These are phyloP conservation scores for Hammondia hammondi DNA, from an alignment of 169 alveolate genomes.

Conservation along the genomic window DNA sequence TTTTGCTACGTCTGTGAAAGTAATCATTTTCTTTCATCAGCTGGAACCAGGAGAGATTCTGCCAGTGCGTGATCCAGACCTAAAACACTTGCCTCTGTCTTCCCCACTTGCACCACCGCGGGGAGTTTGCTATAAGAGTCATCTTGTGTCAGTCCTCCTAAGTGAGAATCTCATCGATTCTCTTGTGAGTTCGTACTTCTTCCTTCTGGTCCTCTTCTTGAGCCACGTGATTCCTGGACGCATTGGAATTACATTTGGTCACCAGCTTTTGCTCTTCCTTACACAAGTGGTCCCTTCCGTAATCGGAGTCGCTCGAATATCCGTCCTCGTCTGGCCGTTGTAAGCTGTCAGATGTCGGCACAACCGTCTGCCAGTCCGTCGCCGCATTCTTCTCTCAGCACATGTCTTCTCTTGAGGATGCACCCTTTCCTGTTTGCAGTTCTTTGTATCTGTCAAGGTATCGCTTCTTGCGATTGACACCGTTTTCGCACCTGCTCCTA, in stretches of 20 bases:
- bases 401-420: no score
- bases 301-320: not conserved
- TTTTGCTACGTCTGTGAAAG: not conserved
- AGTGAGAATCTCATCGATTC: not conserved
- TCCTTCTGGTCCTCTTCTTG: not conserved
- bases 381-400: no score
- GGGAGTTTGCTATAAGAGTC: not conserved
- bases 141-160: not conserved
- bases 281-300: not conserved
- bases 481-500: no score
- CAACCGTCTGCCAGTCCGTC: not conserved
- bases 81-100: not conserved
- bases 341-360: not conserved
- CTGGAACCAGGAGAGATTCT: not conserved
- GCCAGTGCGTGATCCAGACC: not conserved
- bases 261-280: not conserved
- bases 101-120: not conserved
- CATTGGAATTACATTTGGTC: not conserved
- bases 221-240: not conserved
- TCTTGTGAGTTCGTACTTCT: not conserved
- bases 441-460: no score
- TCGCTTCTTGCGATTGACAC: no score
- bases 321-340: slow-evolving; percentile 6
- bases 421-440: no score
- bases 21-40: not conserved